These are phyloP conservation scores for Mycena galopus DNA, from an alignment of 768 basidiomycete species.

Conservation along the genomic window DNA sequence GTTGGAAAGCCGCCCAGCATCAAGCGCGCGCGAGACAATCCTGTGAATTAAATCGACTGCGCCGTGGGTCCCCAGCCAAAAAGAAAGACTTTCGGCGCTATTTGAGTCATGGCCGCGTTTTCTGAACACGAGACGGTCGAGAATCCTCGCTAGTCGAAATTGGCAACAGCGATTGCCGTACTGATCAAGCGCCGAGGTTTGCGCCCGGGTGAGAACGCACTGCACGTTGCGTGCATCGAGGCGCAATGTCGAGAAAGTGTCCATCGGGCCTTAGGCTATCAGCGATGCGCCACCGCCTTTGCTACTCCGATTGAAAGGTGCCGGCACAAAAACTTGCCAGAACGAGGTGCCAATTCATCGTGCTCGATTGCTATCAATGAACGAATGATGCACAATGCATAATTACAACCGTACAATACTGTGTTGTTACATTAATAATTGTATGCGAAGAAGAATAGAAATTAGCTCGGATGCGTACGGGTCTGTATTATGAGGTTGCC, in stretches of 20 bases:
- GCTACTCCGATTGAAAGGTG: neutral
- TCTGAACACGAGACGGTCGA: no score
- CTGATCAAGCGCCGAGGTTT: neutral
- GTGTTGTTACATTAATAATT: neutral
- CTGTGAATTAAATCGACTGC: no score
- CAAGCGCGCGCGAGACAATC: no score
- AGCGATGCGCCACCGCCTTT: neutral
- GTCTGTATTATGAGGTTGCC: neutral
- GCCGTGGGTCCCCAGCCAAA: no score
- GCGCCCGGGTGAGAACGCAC: neutral
- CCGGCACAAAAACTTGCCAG: neutral
- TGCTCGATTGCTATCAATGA: no score
- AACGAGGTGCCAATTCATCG: no score
- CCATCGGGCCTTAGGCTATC: neutral
- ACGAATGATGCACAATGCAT: neutral
- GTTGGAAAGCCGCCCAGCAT: no score
- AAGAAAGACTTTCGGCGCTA: no score
- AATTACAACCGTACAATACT: neutral
- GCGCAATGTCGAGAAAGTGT: neutral
- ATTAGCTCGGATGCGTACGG: neutral
- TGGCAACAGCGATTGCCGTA: neutral
- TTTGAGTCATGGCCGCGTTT: no score
- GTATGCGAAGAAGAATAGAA: neutral
- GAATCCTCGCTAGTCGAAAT: no score
- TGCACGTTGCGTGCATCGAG: slow-evolving; percentile 1